phyloP scores from a whole-genome alignment of 139 green algal genomes.

The Chlamydomonas sphaeroides region DNA sequence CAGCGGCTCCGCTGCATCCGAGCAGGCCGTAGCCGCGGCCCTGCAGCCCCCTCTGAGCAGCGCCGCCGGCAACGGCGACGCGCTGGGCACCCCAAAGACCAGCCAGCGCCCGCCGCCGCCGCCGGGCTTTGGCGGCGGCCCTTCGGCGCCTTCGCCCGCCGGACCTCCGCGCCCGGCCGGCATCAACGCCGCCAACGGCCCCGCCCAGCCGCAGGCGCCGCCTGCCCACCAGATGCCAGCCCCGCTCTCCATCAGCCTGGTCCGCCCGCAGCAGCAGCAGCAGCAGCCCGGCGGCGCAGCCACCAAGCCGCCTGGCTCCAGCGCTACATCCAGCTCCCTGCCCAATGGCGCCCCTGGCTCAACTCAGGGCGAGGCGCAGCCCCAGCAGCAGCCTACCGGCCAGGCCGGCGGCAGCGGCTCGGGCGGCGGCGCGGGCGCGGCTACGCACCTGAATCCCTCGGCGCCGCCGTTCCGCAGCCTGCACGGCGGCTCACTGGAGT shows the following conservation, averaged over 20 bases:
- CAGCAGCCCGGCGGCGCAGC: background rate
- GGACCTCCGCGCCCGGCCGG: too few relatives aligned
- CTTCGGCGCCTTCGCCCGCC: background rate
- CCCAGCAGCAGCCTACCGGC: background rate
- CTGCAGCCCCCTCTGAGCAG: background rate
- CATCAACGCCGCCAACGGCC: too few relatives aligned
- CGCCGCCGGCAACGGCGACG: background rate
- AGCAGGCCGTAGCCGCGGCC: background rate
- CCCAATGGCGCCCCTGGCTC: too few relatives aligned
- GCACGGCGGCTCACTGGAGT: constrained; percentile 25
- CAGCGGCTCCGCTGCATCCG: constrained; percentile 2
- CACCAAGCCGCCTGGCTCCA: too few relatives aligned
- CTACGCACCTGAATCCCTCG: constrained; percentile 29
- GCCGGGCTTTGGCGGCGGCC: constrained; percentile 20
- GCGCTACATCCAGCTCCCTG: too few relatives aligned
- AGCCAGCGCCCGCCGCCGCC: constrained; percentile 9
- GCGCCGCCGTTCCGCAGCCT: constrained; percentile 40
- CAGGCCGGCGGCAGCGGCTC: background rate
- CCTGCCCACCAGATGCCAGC: too few relatives aligned
- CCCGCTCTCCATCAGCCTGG: too few relatives aligned
- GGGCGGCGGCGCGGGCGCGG: background rate
- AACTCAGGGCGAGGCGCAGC: background rate
- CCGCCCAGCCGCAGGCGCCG: too few relatives aligned
- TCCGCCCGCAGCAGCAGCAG: background rate
- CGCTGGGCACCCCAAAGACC: background rate